Evolutionary conservation across 169 alveolate genomes (phyloP).

Genomic region (Plasmodium inui): DNA sequence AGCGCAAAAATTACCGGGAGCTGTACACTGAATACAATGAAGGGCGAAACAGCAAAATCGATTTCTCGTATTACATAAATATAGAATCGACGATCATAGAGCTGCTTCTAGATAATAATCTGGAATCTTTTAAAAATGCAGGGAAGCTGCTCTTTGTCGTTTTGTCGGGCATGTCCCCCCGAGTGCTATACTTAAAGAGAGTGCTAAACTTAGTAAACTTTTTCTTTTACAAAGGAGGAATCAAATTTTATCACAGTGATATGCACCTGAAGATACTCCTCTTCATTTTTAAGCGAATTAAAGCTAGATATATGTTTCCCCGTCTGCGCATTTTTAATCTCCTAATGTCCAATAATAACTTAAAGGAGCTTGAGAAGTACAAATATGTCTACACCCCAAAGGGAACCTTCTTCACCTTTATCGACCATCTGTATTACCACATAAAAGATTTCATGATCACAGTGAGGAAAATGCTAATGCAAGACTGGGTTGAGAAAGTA

Average conservation of each 20-base stretch:
- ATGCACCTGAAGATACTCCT: slow-evolving; percentile 13
- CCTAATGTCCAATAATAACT: slow-evolving; percentile 36
- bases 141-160: slow-evolving; percentile 59
- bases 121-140: slow-evolving; percentile 65
- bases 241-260: slow-evolving; percentile 49
- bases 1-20: slow-evolving; percentile 25
- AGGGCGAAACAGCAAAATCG: neutral
- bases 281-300: slow-evolving; percentile 16
- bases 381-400: slow-evolving; percentile 16
- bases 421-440: slow-evolving; percentile 26
- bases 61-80: slow-evolving; percentile 41
- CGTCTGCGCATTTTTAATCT: slow-evolving; percentile 26
- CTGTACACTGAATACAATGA: neutral
- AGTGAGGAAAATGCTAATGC: slow-evolving; percentile 13
- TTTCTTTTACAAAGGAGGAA: slow-evolving; percentile 66
- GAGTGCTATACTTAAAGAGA: slow-evolving; percentile 26
- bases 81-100: slow-evolving; percentile 57
- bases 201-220: slow-evolving; percentile 37
- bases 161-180: slow-evolving; percentile 35
- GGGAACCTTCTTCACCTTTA: neutral
- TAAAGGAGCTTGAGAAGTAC: slow-evolving; percentile 10
- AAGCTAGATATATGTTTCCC: neutral
- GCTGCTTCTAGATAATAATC: slow-evolving; percentile 39
- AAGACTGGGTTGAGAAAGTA: neutral
- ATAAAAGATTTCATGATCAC: slow-evolving; percentile 27